Evolutionary conservation across 257 asterid genomes (phyloP).

Genomic region (Penstemon barbatus): DNA sequence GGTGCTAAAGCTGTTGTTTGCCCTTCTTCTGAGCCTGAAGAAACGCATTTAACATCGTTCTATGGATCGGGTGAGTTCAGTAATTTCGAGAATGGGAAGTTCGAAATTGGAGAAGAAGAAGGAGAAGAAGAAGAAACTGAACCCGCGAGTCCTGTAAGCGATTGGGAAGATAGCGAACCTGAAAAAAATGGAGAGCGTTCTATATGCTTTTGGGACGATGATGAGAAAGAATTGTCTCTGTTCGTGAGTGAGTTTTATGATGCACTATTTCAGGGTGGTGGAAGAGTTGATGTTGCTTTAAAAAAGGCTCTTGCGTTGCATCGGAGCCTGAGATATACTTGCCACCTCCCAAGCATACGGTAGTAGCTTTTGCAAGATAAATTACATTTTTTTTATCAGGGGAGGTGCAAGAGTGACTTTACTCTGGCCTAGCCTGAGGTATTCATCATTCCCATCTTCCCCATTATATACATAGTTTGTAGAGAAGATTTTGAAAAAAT

Average conservation of each 20-base stretch:
- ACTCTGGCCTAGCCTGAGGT: conserved; percentile 30
- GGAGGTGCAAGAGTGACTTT: not conserved
- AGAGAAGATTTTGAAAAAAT: conserved; percentile 3
- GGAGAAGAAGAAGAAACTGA: conserved; percentile 62
- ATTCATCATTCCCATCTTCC: conserved; percentile 38
- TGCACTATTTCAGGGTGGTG: conserved; percentile 74
- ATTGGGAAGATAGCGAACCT: conserved; percentile 93
- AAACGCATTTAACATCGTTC: conserved; percentile 62
- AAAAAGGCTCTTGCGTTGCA: conserved; percentile 60
- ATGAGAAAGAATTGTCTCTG: conserved; percentile 82
- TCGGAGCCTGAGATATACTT: conserved; percentile 63
- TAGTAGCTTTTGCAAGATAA: conserved; percentile 25
- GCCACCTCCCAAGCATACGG: conserved; percentile 53
- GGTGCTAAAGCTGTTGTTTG: conserved; percentile 95
- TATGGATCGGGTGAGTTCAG: conserved; percentile 78
- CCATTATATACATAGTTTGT: conserved; percentile 28
- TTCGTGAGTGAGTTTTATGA: conserved; percentile 70
- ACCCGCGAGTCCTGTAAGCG: conserved; percentile 73
- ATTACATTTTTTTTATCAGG: not conserved
- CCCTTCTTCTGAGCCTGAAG: conserved; percentile 91
- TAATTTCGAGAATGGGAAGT: conserved; percentile 68
- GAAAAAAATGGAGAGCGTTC: conserved; percentile 58
- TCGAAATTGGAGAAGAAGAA: conserved; percentile 93
- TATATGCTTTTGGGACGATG: conserved; percentile 69
- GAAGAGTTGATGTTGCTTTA: conserved; percentile 61